Percentiles rank a stretch among this genome's conserved stretches.
phyloP scores from a whole-genome alignment of 805 yeast genomes.

The Hanseniaspora valbyensis region DNA sequence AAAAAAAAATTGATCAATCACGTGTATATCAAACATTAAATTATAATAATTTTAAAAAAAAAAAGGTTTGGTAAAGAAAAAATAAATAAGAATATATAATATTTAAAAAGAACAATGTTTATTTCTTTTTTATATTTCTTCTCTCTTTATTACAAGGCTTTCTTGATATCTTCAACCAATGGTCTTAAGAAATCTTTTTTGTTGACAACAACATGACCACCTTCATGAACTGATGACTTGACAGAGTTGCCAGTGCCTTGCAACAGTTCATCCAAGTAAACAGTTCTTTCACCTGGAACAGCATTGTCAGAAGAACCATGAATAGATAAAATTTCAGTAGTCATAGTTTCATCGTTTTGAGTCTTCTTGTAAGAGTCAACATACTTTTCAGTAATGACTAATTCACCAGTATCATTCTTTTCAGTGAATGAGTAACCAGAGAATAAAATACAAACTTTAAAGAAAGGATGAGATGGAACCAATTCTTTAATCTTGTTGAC shows the following conservation, averaged over 20 bases:
- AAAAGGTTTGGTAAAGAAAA: too few relatives aligned
- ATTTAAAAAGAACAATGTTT: not conserved
- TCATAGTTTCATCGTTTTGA: constrained; percentile 21
- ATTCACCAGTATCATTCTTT: constrained; percentile 26
- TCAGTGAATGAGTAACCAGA: constrained; percentile 52
- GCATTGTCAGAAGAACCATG: constrained; percentile 81
- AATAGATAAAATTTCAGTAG: constrained; percentile 53
- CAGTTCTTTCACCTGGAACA: constrained; percentile 62
- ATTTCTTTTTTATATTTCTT: not conserved
- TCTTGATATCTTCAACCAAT: constrained; percentile 31
- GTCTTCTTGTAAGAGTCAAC: constrained; percentile 27
- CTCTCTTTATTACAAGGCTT: constrained; percentile 20
- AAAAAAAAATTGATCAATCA: too few relatives aligned
- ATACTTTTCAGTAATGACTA: constrained; percentile 32
- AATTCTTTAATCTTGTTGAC: constrained; percentile 47
- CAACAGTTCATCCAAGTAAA: constrained; percentile 46
- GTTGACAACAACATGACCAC: constrained; percentile 94
- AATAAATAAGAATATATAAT: too few relatives aligned
- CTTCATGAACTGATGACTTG: constrained; percentile 65
- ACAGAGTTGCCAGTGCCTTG: constrained; percentile 31
- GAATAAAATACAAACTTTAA: constrained; percentile 67
- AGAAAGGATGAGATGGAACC: constrained; percentile 35
- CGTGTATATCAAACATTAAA: too few relatives aligned
- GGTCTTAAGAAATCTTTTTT: constrained; percentile 47
- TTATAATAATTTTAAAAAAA: too few relatives aligned